Percentiles rank a stretch among this genome's conserved stretches.
phyloP scores from a whole-genome alignment of 306 rosid genomes.

The Castanea mollissima region DNA sequence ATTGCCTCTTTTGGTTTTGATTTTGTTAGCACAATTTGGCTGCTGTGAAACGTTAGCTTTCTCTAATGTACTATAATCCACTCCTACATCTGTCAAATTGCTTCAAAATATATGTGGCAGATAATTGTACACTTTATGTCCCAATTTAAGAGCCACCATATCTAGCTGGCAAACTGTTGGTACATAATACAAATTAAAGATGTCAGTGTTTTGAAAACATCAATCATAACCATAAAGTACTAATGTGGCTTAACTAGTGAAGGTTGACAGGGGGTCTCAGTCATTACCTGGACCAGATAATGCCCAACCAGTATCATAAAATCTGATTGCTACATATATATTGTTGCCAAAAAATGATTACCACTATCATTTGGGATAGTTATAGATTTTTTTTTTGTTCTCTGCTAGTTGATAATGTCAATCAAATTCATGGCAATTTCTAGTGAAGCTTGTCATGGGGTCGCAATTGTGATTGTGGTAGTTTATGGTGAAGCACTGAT shows the following conservation, averaged over 20 bases:
- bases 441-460: slow-evolving; percentile 2
- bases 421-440: not conserved
- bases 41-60: not conserved
- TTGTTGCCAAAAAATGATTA: too few species aligned
- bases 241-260: too few species aligned
- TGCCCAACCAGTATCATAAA: not conserved
- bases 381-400: not conserved
- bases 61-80: too few species aligned
- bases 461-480: not conserved
- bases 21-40: not conserved
- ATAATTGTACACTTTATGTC: too few species aligned
- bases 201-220: not conserved
- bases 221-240: too few species aligned
- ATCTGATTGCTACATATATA: not conserved
- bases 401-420: not conserved
- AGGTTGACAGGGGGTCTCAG: too few species aligned
- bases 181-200: not conserved
- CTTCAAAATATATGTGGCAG: too few species aligned
- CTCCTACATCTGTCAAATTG: too few species aligned
- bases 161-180: not conserved
- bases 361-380: not conserved
- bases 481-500: not conserved
- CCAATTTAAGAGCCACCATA: too few species aligned
- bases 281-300: not conserved
- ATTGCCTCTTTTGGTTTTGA: not conserved